A percentile compares a stretch with the other conserved stretches of the same genome.
Conservation (phyloP, 768 basidiomycete species). For the Harrya chromipes region DNA sequence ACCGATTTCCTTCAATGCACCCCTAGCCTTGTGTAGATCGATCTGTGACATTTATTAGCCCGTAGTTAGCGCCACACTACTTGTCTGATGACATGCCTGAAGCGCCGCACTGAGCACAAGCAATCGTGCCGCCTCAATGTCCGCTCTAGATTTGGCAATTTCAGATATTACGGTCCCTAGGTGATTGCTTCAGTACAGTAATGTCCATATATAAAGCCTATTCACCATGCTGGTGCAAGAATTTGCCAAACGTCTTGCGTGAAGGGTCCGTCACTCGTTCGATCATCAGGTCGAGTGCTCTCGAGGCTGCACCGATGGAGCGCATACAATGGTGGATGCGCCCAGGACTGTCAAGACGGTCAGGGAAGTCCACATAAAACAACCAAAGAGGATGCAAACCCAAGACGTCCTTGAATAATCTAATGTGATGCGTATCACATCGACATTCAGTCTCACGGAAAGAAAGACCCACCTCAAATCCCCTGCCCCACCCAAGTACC, state of each 20-base stretch:
- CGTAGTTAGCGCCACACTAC: background rate
- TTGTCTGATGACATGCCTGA: conserved; percentile 46
- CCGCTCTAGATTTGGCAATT: conserved; percentile 88
- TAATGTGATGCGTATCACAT: conserved; percentile 20
- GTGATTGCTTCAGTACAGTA: background rate
- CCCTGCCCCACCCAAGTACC: conserved; percentile 89
- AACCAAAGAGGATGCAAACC: conserved; percentile 43
- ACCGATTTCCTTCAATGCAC: conserved; percentile 95
- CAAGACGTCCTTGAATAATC: conserved; percentile 95
- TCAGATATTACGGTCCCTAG: conserved; percentile 85
- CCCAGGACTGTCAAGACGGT: conserved; percentile 60
- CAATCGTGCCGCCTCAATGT: conserved; percentile 85
- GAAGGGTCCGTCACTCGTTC: conserved; percentile 88
- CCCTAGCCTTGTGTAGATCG: conserved; percentile 88
- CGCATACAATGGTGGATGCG: conserved; percentile 98
- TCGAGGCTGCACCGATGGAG: conserved; percentile 84
- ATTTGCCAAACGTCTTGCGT: conserved; percentile 93
- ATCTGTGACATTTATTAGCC: conserved; percentile 50
- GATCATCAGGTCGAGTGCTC: conserved; percentile 84
- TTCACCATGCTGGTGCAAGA: conserved; percentile 84
- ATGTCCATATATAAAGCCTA: background rate
- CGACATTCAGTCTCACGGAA: background rate
- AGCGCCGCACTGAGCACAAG: conserved; percentile 90
- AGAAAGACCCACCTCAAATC: conserved; percentile 69
- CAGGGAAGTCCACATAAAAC: background rate